These are phyloP conservation scores for Hyaloscypha variabilis DNA, from an alignment of 495 filamentous ascomycete species.

Conservation along the genomic window DNA sequence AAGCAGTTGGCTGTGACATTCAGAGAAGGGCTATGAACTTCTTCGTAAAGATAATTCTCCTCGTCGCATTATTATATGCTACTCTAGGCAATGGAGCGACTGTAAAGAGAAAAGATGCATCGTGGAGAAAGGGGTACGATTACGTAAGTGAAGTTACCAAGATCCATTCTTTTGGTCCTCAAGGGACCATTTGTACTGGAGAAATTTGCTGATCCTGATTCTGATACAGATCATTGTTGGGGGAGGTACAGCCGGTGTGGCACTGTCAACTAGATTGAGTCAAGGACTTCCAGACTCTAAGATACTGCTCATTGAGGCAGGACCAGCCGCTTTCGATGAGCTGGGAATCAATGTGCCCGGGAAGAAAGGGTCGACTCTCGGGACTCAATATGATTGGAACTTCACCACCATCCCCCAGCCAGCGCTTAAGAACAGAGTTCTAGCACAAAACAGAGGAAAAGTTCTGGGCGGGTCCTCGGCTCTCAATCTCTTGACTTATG, in stretches of 20 bases:
- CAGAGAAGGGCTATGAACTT: no score
- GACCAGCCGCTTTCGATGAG: constrained; percentile 47
- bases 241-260: constrained; percentile 84
- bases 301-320: constrained; percentile 59
- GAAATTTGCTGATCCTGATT: no score
- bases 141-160: no score
- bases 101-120: no score
- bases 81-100: no score
- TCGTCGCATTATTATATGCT: no score
- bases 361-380: constrained; percentile 44
- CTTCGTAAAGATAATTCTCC: no score
- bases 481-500: constrained; percentile 55
- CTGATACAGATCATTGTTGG: constrained; percentile 67
- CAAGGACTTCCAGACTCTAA: constrained; percentile 39
- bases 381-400: constrained; percentile 57
- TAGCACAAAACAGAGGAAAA: constrained; percentile 21
- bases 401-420: constrained; percentile 53
- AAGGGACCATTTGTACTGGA: no score
- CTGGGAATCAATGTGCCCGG: constrained; percentile 50
- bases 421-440: constrained; percentile 13
- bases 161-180: no score
- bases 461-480: constrained; percentile 54
- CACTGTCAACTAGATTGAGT: constrained; percentile 61
- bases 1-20: no score
- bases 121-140: no score